phyloP scores from a whole-genome alignment of 2,329 filamentous ascomycete genomes.

The Cordyceps javanica region DNA sequence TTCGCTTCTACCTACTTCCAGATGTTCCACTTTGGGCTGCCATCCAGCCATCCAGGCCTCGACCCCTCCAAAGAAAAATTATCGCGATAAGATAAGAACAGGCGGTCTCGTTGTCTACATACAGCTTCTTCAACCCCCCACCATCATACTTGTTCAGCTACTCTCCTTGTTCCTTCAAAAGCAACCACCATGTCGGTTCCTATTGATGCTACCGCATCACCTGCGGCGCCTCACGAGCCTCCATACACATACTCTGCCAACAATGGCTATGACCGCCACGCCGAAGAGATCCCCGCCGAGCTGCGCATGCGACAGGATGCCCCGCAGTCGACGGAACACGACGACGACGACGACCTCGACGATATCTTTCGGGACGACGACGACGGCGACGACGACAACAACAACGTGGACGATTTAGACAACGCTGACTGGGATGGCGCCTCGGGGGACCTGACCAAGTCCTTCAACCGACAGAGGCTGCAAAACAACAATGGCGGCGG shows the following conservation, averaged over 20 bases:
- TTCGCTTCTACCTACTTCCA: not conserved
- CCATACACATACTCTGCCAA: conserved; percentile 38
- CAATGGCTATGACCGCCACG: conserved; percentile 37
- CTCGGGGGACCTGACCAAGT: conserved; percentile 70
- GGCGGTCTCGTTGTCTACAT: not conserved
- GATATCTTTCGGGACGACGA: conserved; percentile 33
- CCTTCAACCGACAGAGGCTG: conserved; percentile 78
- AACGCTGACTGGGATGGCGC: conserved; percentile 49
- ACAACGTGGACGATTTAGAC: conserved; percentile 59
- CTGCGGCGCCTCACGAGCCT: conserved; percentile 39
- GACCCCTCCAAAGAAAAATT: conserved; percentile 9
- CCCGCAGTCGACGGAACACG: conserved; percentile 15
- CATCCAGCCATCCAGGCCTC: not conserved
- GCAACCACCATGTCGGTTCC: conserved; percentile 2
- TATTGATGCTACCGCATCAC: conserved; percentile 19
- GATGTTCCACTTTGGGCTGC: conserved; percentile 5
- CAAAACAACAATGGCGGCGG: conserved; percentile 42
- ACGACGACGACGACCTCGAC: conserved; percentile 29
- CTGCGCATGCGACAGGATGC: conserved; percentile 24
- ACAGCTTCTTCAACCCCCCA: not conserved
- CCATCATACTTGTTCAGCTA: not conserved
- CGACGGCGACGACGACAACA: conserved; percentile 42
- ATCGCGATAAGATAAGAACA: conserved; percentile 6
- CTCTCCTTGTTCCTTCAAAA: not conserved
- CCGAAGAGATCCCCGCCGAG: conserved; percentile 28